Percentiles rank a stretch among this genome's conserved stretches.
phyloP scores from a whole-genome alignment of 352 stramenopile species.

The Pythium phragmitis region DNA sequence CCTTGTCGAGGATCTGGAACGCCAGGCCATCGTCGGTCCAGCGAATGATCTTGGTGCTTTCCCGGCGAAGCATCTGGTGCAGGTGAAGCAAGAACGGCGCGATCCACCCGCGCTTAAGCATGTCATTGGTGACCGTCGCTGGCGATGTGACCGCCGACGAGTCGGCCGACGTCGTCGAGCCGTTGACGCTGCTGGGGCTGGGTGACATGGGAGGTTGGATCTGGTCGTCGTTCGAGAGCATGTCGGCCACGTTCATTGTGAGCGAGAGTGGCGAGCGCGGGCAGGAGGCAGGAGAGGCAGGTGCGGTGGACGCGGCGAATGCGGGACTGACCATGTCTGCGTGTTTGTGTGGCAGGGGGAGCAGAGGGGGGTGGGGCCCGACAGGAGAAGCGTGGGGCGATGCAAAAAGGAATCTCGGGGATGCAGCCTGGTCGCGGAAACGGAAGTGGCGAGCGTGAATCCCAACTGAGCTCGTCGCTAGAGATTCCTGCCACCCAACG shows the following conservation, averaged over 20 bases:
- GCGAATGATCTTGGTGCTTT: slow-evolving; percentile 77
- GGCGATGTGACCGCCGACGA: slow-evolving; percentile 23
- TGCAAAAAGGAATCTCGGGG: slow-evolving; percentile 14
- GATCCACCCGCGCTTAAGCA: slow-evolving; percentile 68
- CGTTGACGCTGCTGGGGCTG: slow-evolving; percentile 31
- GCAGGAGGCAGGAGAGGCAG: not conserved
- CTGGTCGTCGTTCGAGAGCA: slow-evolving; percentile 19
- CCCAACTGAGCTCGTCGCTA: slow-evolving; percentile 3
- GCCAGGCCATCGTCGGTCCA: slow-evolving; percentile 76
- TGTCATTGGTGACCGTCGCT: slow-evolving; percentile 31
- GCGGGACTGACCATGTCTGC: slow-evolving; percentile 22
- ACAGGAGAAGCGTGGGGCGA: not conserved
- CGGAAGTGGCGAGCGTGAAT: slow-evolving; percentile 23
- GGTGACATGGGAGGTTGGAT: slow-evolving; percentile 31
- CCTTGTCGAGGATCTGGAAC: slow-evolving; percentile 87
- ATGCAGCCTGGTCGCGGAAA: slow-evolving; percentile 8
- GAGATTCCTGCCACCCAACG: slow-evolving; percentile 25
- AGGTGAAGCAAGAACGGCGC: slow-evolving; percentile 85
- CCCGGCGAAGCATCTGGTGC: slow-evolving; percentile 80
- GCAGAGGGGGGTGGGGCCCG: not conserved
- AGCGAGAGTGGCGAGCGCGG: not conserved
- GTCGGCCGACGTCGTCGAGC: slow-evolving; percentile 31
- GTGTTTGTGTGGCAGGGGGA: not conserved
- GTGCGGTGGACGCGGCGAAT: slow-evolving; percentile 19
- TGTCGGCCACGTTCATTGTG: slow-evolving; percentile 30